phyloP scores from a whole-genome alignment of 129 eudicot species.

The Saposhnikovia divaricata region DNA sequence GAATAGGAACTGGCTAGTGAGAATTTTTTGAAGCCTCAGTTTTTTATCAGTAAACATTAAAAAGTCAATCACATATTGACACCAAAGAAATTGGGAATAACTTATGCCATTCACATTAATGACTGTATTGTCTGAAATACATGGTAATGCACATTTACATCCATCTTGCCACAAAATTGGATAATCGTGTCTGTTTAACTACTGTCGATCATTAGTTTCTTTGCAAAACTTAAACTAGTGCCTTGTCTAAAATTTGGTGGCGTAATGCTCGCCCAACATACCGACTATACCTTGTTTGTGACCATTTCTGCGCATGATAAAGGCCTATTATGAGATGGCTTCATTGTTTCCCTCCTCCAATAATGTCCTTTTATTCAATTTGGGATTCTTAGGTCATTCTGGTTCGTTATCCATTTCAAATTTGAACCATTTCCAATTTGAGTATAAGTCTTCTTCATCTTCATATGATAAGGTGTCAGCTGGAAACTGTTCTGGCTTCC shows the following conservation, averaged over 20 bases:
- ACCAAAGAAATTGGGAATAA: not conserved
- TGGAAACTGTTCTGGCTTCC: conserved; percentile 42
- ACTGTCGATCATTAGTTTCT: not conserved
- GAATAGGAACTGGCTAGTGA: no score
- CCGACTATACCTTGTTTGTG: not conserved
- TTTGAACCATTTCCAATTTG: conserved; percentile 91
- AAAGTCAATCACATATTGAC: no score
- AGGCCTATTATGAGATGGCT: not conserved
- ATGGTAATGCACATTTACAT: not conserved
- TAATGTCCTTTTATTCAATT: not conserved
- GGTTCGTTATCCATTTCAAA: conserved; percentile 37
- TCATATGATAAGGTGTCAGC: conserved; percentile 33
- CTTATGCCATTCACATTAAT: not conserved
- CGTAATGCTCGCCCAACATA: not conserved
- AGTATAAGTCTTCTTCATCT: conserved; percentile 57
- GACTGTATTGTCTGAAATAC: not conserved
- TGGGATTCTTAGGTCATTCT: conserved; percentile 12
- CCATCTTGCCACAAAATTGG: not conserved
- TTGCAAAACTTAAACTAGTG: not conserved
- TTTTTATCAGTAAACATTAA: no score
- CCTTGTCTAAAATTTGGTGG: not conserved
- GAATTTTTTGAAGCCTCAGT: no score
- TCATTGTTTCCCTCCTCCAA: not conserved
- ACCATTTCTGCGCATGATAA: not conserved
- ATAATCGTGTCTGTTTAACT: not conserved